Percentiles rank a stretch among this genome's conserved stretches.
Conservation (phyloP, 2,329 filamentous ascomycete genomes). For the Alternaria viburni region DNA sequence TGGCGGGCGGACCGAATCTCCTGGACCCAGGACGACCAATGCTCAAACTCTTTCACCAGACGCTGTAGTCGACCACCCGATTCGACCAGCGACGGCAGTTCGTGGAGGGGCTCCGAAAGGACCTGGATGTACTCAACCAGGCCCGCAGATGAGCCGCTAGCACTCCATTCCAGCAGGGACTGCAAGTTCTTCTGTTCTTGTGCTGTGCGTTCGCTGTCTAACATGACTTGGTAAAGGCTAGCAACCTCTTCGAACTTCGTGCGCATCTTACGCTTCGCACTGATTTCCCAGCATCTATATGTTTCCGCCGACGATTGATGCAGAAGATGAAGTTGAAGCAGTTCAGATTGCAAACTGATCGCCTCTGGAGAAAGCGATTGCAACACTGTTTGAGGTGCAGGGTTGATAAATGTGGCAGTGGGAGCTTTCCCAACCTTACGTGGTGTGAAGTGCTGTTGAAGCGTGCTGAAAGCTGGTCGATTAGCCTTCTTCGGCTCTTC, state of each 20-base stretch:
- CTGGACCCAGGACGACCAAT: conserved; percentile 41
- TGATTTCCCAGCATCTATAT: conserved; percentile 40
- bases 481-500: conserved; percentile 33
- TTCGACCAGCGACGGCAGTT: conserved; percentile 44
- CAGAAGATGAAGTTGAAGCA: conserved; percentile 48
- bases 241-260: conserved; percentile 47
- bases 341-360: conserved; percentile 43
- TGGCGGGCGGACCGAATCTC: conserved; percentile 32
- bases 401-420: conserved; percentile 44
- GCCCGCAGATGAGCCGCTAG: conserved; percentile 29
- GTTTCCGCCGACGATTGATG: conserved; percentile 35
- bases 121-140: conserved; percentile 45
- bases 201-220: conserved; percentile 43
- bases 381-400: conserved; percentile 26
- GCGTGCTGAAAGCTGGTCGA: conserved; percentile 46
- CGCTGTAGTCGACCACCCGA: conserved; percentile 40
- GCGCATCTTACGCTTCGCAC: conserved; percentile 38
- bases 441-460: conserved; percentile 51
- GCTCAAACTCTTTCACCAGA: conserved; percentile 39
- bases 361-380: conserved; percentile 39
- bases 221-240: conserved; percentile 43
- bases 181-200: conserved; percentile 47
- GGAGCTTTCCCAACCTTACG: conserved; percentile 45
- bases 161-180: conserved; percentile 45
- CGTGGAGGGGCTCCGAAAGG: conserved; percentile 45